Percentiles rank a stretch among this genome's conserved stretches.
Conservation (phyloP, 352 stramenopile species). For the Pythium apleroticum region DNA sequence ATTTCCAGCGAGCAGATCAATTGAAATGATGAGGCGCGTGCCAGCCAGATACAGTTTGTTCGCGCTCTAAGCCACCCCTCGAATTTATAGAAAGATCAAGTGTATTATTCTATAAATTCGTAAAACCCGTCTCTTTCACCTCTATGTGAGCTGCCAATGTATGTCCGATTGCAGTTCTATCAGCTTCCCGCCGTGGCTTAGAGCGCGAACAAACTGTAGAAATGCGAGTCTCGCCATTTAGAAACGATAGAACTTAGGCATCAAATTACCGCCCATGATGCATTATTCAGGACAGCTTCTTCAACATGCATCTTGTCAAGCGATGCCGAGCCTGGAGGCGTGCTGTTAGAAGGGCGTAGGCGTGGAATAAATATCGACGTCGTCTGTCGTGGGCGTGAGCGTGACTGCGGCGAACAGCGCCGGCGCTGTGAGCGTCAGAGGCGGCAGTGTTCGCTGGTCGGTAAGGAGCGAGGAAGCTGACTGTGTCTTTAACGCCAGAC, state of each 20-base stretch:
- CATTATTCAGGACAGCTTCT: not conserved
- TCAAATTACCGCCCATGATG: constrained; percentile 1
- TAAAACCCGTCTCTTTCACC: too few relatives aligned
- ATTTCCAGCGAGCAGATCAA: not conserved
- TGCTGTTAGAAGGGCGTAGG: constrained; percentile 1
- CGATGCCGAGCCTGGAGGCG: not conserved
- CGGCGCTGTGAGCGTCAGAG: constrained; percentile 8
- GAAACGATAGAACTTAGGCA: constrained; percentile 9
- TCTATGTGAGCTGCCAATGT: too few relatives aligned
- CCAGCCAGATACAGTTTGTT: not conserved
- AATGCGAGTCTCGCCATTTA: constrained; percentile 7
- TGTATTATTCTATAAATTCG: too few relatives aligned
- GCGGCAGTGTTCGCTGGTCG: not conserved
- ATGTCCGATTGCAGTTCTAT: too few relatives aligned
- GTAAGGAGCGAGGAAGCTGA: not conserved
- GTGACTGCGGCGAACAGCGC: constrained; percentile 40
- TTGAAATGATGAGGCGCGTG: not conserved
- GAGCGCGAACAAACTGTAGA: too few relatives aligned
- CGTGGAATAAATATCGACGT: constrained; percentile 34
- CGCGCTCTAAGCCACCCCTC: too few relatives aligned
- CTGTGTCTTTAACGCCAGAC: not conserved
- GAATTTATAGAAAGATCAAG: too few relatives aligned
- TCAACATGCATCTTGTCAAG: not conserved
- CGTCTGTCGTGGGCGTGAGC: constrained; percentile 33
- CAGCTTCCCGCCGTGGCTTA: too few relatives aligned